phyloP scores from a whole-genome alignment of 208 protist genomes.

The Trichomonas gallinae region DNA sequence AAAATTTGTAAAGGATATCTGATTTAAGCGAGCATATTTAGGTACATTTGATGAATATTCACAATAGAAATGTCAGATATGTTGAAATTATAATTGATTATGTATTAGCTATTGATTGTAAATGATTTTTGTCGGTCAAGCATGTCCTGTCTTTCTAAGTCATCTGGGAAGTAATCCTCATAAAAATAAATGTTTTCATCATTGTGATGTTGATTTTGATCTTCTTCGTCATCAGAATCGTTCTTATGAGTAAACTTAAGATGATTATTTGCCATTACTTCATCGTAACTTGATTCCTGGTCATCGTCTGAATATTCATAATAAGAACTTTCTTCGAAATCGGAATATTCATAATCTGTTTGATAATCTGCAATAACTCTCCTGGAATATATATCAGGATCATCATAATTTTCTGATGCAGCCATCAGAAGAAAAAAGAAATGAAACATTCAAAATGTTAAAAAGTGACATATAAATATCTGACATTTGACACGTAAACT shows the following conservation, averaged over 20 bases:
- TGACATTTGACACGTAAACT: too few relatives aligned
- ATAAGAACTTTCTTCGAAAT: neutral
- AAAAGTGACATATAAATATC: too few relatives aligned
- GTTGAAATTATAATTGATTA: too few relatives aligned
- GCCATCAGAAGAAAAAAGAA: neutral
- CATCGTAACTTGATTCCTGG: neutral
- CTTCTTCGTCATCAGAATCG: neutral
- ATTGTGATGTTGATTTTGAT: neutral
- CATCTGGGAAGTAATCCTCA: neutral
- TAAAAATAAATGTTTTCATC: neutral
- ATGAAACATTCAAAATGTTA: too few relatives aligned
- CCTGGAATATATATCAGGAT: neutral
- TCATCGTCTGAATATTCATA: neutral
- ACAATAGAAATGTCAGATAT: too few relatives aligned
- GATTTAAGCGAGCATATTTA: too few relatives aligned
- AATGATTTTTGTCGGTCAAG: too few relatives aligned
- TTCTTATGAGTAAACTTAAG: neutral
- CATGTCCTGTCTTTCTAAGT: neutral
- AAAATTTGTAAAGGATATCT: too few relatives aligned
- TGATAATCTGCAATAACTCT: neutral
- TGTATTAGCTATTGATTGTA: too few relatives aligned
- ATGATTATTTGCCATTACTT: neutral
- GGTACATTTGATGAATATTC: too few relatives aligned
- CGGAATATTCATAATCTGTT: neutral
- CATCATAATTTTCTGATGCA: neutral